phyloP scores from a whole-genome alignment of 1,139 yeast species.

The Candida freyschussii region DNA sequence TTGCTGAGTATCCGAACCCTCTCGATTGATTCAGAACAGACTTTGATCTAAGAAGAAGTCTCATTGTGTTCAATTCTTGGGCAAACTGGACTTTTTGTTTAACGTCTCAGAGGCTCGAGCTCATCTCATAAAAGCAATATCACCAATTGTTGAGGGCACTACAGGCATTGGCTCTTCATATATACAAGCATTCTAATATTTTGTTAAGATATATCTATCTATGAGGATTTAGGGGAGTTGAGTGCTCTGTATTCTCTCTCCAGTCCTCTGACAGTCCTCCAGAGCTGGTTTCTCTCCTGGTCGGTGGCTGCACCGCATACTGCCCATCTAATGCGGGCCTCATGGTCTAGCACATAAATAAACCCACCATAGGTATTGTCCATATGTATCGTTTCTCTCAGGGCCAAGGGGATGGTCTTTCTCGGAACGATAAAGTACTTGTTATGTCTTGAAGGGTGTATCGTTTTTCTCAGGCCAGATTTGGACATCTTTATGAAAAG shows the following conservation, averaged over 20 bases:
- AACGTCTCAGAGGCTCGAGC: too few relatives aligned
- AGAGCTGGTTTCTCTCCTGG: conserved; percentile 55
- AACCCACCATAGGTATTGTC: conserved; percentile 83
- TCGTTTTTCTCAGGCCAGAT: conserved; percentile 36
- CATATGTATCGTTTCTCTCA: conserved; percentile 58
- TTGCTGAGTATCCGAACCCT: too few relatives aligned
- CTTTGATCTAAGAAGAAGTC: too few relatives aligned
- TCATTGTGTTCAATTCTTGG: too few relatives aligned
- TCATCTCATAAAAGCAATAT: too few relatives aligned
- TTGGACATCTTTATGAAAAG: conserved; percentile 53
- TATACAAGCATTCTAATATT: conserved; percentile 10
- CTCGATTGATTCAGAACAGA: too few relatives aligned
- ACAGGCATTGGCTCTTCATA: too few relatives aligned
- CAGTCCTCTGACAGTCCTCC: conserved; percentile 59
- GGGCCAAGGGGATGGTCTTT: conserved; percentile 51
- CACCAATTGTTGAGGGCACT: too few relatives aligned
- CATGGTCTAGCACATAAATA: conserved; percentile 67
- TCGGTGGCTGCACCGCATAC: conserved; percentile 76
- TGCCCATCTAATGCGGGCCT: conserved; percentile 84
- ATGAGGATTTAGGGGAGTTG: too few relatives aligned
- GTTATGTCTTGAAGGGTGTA: conserved; percentile 48
- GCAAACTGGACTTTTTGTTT: too few relatives aligned
- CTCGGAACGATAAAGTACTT: conserved; percentile 63
- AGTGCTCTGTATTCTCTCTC: conserved; percentile 25
- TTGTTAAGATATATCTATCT: too few relatives aligned